Evolutionary conservation across 306 rosid genomes (phyloP).

Genomic region (Cicer yamashitae): DNA sequence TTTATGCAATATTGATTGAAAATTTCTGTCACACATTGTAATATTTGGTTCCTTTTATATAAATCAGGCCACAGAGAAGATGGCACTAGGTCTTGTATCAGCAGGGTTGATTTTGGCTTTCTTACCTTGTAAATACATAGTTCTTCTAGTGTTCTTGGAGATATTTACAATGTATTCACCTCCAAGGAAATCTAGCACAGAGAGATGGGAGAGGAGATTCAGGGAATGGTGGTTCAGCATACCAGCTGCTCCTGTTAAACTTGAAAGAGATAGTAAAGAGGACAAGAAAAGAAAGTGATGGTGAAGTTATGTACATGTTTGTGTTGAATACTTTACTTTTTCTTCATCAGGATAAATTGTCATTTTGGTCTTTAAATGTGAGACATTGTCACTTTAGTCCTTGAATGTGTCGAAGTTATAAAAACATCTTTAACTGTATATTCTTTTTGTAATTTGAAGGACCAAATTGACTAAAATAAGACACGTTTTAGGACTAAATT

Average conservation of each 20-base stretch:
- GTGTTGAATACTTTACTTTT: constrained; percentile 19
- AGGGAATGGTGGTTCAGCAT: constrained; percentile 99
- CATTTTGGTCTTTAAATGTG: too few species aligned
- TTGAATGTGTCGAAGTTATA: too few species aligned
- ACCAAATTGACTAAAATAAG: too few species aligned
- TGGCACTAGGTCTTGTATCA: constrained; percentile 63
- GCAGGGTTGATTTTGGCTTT: constrained; percentile 66
- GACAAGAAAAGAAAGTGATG: constrained; percentile 86
- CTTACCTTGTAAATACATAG: constrained; percentile 61
- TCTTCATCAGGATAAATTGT: too few species aligned
- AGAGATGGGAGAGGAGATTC: constrained; percentile 75
- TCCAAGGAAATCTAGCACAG: constrained; percentile 77
- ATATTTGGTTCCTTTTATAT: constrained; percentile 34
- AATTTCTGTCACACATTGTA: constrained; percentile 29
- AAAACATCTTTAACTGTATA: too few species aligned
- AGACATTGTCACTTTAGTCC: too few species aligned
- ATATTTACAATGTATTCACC: constrained; percentile 80
- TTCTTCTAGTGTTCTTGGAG: constrained; percentile 71
- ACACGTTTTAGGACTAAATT: too few species aligned
- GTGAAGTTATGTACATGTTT: constrained; percentile 35
- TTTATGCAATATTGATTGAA: constrained; percentile 9
- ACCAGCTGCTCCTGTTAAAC: constrained; percentile 96
- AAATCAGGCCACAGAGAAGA: constrained; percentile 80
- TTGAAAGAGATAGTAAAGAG: constrained; percentile 79
- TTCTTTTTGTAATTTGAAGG: too few species aligned